Percentiles rank a stretch among this genome's conserved stretches.
phyloP scores from a whole-genome alignment of 2,329 filamentous ascomycete genomes.

The Microsporum canis region DNA sequence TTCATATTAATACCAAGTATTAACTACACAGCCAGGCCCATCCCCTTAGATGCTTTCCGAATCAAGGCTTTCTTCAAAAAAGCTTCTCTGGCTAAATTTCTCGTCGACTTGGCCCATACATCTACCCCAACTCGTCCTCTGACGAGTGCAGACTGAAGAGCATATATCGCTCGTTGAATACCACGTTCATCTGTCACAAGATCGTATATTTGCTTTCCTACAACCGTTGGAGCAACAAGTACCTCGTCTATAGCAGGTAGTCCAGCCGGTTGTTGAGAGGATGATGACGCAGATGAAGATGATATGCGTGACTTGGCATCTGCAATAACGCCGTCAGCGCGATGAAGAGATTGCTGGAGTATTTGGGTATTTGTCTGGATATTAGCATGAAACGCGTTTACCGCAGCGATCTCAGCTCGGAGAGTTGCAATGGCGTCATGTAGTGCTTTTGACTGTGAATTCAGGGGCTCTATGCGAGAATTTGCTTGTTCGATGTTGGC shows the following conservation, averaged over 20 bases:
- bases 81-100: slow-evolving; percentile 38
- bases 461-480: slow-evolving; percentile 61
- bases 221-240: slow-evolving; percentile 84
- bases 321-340: slow-evolving; percentile 67
- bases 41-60: slow-evolving; percentile 36
- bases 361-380: slow-evolving; percentile 68
- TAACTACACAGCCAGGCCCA: slow-evolving; percentile 28
- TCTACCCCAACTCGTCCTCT: slow-evolving; percentile 36
- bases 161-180: slow-evolving; percentile 75
- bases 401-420: slow-evolving; percentile 59
- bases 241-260: slow-evolving; percentile 78
- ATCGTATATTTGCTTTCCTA: slow-evolving; percentile 83
- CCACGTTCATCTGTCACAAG: slow-evolving; percentile 81
- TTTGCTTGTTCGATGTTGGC: slow-evolving; percentile 60
- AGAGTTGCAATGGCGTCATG: slow-evolving; percentile 56
- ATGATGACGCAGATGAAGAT: slow-evolving; percentile 17
- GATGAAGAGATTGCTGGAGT: slow-evolving; percentile 62
- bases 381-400: slow-evolving; percentile 59
- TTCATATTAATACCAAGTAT: neutral
- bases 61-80: slow-evolving; percentile 38
- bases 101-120: slow-evolving; percentile 37
- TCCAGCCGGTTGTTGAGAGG: slow-evolving; percentile 17
- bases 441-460: slow-evolving; percentile 70
- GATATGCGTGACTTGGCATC: slow-evolving; percentile 51
- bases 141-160: slow-evolving; percentile 35